Percentiles rank a stretch among this genome's conserved stretches.
Evolutionary conservation across 768 basidiomycete genomes (phyloP).

Genomic region (Tylopilus rubrobrunneus): DNA sequence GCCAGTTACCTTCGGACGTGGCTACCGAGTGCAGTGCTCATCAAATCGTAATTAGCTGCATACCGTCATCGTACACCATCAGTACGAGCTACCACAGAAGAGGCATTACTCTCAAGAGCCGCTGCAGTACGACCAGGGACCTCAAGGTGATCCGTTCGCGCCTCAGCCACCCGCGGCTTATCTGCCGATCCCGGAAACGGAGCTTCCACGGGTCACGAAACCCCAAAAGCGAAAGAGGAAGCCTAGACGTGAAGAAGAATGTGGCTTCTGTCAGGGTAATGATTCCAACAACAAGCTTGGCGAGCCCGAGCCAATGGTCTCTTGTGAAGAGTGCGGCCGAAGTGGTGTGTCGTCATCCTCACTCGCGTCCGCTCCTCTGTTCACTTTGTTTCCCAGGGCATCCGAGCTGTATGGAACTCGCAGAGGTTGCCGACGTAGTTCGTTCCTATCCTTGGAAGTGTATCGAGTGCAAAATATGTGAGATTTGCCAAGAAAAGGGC

Average conservation of each 20-base stretch:
- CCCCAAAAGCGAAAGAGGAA: conserved; percentile 45
- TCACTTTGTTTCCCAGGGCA: conserved; percentile 51
- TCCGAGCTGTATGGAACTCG: conserved; percentile 76
- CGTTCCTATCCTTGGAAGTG: conserved; percentile 82
- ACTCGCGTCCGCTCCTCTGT: not conserved
- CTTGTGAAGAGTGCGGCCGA: conserved; percentile 78
- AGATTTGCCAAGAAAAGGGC: conserved; percentile 79
- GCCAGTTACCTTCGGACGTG: conserved; percentile 33
- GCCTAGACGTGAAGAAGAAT: conserved; percentile 56
- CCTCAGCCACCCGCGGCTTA: conserved; percentile 54
- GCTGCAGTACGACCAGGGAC: conserved; percentile 64
- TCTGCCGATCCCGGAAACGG: conserved; percentile 45
- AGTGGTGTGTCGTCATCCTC: conserved; percentile 52
- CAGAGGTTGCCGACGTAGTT: conserved; percentile 55
- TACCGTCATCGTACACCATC: conserved; percentile 31
- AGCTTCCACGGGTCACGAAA: conserved; percentile 40
- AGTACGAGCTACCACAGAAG: conserved; percentile 9
- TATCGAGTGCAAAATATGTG: conserved; percentile 88
- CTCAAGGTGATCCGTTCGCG: conserved; percentile 82
- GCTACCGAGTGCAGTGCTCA: conserved; percentile 18
- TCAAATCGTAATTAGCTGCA: conserved; percentile 21
- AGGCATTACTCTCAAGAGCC: conserved; percentile 31
- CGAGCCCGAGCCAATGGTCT: conserved; percentile 64
- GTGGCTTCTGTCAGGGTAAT: conserved; percentile 76
- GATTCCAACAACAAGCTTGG: conserved; percentile 54